These are phyloP conservation scores for Hericium erinaceus DNA, from an alignment of 768 basidiomycete species.

Conservation along the genomic window DNA sequence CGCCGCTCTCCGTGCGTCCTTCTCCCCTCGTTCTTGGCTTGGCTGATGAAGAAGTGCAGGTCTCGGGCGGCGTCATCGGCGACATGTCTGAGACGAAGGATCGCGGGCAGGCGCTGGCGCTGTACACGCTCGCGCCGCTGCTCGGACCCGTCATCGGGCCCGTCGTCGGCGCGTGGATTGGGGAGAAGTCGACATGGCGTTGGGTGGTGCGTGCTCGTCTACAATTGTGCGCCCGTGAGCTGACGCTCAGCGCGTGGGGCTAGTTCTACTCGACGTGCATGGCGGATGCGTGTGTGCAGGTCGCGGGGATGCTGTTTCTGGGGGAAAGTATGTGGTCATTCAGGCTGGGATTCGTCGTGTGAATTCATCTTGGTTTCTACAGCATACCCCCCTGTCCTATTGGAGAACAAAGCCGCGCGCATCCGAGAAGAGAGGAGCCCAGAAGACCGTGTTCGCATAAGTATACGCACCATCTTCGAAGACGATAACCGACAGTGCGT, in stretches of 20 bases:
- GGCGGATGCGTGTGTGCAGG: constrained; percentile 42
- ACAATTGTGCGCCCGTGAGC: background rate
- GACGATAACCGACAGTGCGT: too few species aligned
- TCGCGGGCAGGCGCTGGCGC: too few species aligned
- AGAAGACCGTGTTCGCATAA: constrained; percentile 32
- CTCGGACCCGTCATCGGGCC: constrained; percentile 61
- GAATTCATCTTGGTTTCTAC: background rate
- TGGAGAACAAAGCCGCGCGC: constrained; percentile 41
- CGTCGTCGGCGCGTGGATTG: constrained; percentile 31
- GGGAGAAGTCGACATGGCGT: background rate
- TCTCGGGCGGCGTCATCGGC: too few species aligned
- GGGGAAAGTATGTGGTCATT: constrained; percentile 21
- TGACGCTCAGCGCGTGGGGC: background rate
- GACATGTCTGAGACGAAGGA: too few species aligned
- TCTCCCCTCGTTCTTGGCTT: too few species aligned
- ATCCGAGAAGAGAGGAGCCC: constrained; percentile 36
- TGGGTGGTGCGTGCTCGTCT: background rate
- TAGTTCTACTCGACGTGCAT: constrained; percentile 21
- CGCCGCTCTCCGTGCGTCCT: constrained; percentile 26
- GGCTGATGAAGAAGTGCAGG: too few species aligned
- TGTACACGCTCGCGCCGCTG: constrained; percentile 49
- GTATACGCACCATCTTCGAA: constrained; percentile 22
- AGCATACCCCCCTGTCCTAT: constrained; percentile 23
- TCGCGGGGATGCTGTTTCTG: constrained; percentile 45
- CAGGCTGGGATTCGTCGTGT: too few species aligned